Conservation (phyloP, 2,329 filamentous ascomycete genomes). For the Fusarium sp. region DNA sequence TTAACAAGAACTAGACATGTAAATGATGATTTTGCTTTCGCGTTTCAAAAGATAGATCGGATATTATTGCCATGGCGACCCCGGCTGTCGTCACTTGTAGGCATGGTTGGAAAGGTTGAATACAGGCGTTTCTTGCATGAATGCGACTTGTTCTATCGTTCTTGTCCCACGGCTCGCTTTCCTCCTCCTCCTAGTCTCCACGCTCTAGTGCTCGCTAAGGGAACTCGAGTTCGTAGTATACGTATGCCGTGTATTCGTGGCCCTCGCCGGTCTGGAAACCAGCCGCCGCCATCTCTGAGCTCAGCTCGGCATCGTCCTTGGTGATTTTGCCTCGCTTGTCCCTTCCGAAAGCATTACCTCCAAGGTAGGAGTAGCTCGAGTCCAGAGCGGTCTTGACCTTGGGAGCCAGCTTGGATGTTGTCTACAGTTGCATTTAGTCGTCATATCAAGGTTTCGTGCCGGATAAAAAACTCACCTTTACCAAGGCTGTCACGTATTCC, state of each 20-base stretch:
- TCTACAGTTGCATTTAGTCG: conserved; percentile 62
- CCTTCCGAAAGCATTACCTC: conserved; percentile 90
- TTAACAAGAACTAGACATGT: conserved; percentile 47
- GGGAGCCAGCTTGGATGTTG: conserved; percentile 81
- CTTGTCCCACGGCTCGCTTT: conserved; percentile 5
- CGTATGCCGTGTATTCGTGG: conserved; percentile 92
- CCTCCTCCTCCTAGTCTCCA: conserved; percentile 3
- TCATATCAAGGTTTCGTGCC: background rate
- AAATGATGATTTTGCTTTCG: conserved; percentile 18
- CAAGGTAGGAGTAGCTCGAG: conserved; percentile 87
- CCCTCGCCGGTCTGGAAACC: conserved; percentile 75
- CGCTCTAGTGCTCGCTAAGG: conserved; percentile 48
- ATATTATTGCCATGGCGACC: conserved; percentile 45
- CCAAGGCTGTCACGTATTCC: conserved; percentile 84
- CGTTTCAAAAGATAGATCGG: conserved; percentile 38
- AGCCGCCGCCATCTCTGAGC: conserved; percentile 85
- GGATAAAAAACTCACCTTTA: conserved; percentile 75
- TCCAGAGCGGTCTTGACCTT: conserved; percentile 86
- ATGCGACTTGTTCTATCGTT: conserved; percentile 31
- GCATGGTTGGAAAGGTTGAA: conserved; percentile 43
- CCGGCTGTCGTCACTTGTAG: conserved; percentile 38
- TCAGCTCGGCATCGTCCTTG: conserved; percentile 84
- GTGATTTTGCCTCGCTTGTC: conserved; percentile 94
- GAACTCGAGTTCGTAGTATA: conserved; percentile 96
- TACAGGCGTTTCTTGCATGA: conserved; percentile 47